Evolutionary conservation across 257 asterid species (phyloP).

Genomic region (Jacaranda mimosifolia): DNA sequence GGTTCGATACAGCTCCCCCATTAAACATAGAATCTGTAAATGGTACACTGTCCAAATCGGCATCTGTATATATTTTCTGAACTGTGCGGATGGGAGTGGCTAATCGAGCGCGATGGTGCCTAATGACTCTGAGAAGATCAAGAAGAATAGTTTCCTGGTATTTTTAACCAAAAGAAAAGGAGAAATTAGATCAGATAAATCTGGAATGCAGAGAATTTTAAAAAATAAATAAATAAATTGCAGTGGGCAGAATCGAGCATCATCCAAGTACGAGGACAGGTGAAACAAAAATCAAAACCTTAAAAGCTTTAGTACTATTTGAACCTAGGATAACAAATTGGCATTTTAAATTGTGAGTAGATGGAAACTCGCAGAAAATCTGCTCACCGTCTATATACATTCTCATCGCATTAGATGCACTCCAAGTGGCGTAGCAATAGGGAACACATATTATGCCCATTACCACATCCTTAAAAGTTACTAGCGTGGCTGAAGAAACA

Average conservation of each 20-base stretch:
- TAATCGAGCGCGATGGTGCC: conserved; percentile 93
- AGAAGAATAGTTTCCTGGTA: conserved; percentile 84
- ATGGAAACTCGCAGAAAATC: not conserved
- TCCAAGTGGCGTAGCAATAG: not conserved
- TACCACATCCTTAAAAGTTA: not conserved
- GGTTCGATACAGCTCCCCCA: conserved; percentile 61
- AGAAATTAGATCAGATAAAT: conserved; percentile 16
- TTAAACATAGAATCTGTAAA: conserved; percentile 67
- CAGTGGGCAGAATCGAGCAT: not conserved
- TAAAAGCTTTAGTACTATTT: not conserved
- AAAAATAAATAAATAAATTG: not conserved
- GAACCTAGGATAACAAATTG: not conserved
- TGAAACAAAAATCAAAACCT: not conserved
- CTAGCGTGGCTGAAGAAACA: not conserved
- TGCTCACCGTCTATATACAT: not conserved
- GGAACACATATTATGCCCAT: not conserved
- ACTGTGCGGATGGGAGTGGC: conserved; percentile 99
- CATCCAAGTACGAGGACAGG: not conserved
- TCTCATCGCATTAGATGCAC: not conserved
- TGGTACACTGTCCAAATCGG: conserved; percentile 84
- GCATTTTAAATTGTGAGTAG: not conserved
- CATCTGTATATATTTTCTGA: conserved; percentile 79
- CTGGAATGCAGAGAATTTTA: not conserved
- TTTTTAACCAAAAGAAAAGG: conserved; percentile 26
- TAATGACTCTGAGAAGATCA: conserved; percentile 92